A percentile compares a stretch with the other conserved stretches of the same genome.
Conservation (phyloP, 2,329 filamentous ascomycete species). For the Xenoacremonium recifei region DNA sequence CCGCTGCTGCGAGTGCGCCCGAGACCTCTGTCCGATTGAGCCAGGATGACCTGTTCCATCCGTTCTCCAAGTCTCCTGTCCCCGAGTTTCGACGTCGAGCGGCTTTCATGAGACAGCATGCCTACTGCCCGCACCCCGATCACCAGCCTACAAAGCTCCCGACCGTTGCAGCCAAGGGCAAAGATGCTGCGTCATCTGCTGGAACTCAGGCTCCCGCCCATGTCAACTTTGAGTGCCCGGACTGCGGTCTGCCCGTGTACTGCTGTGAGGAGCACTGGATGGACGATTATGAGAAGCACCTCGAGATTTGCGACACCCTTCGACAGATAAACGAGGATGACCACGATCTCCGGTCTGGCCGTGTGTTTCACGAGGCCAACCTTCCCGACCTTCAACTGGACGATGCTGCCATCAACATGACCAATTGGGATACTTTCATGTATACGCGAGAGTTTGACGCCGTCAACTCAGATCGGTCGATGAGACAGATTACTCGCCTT, state of each 20-base stretch:
- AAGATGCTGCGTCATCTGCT: slow-evolving; percentile 55
- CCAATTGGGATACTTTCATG: slow-evolving; percentile 96
- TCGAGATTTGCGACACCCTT: slow-evolving; percentile 89
- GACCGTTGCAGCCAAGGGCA: slow-evolving; percentile 61
- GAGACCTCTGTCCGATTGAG: slow-evolving; percentile 44
- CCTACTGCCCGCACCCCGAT: slow-evolving; percentile 86
- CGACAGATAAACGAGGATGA: slow-evolving; percentile 97
- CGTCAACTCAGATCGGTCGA: slow-evolving; percentile 83
- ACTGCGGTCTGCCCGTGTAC: slow-evolving; percentile 91
- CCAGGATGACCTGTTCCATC: slow-evolving; percentile 87
- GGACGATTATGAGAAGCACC: slow-evolving; percentile 89
- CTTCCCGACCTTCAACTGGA: slow-evolving; percentile 89
- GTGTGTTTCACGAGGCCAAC: slow-evolving; percentile 90
- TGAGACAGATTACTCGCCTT: slow-evolving; percentile 90
- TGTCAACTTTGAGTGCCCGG: slow-evolving; percentile 91
- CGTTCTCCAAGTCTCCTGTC: slow-evolving; percentile 84
- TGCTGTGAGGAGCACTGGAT: slow-evolving; percentile 95
- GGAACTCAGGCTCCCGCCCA: slow-evolving; percentile 69
- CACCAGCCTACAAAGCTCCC: slow-evolving; percentile 75
- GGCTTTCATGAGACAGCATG: slow-evolving; percentile 88
- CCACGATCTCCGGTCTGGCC: slow-evolving; percentile 86
- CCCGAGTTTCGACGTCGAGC: slow-evolving; percentile 84
- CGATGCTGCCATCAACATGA: slow-evolving; percentile 93
- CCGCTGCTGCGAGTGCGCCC: slow-evolving; percentile 20
- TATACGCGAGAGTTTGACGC: slow-evolving; percentile 91